Evolutionary conservation across 768 basidiomycete genomes (phyloP).

Genomic region (Tricholoma furcatifolium): DNA sequence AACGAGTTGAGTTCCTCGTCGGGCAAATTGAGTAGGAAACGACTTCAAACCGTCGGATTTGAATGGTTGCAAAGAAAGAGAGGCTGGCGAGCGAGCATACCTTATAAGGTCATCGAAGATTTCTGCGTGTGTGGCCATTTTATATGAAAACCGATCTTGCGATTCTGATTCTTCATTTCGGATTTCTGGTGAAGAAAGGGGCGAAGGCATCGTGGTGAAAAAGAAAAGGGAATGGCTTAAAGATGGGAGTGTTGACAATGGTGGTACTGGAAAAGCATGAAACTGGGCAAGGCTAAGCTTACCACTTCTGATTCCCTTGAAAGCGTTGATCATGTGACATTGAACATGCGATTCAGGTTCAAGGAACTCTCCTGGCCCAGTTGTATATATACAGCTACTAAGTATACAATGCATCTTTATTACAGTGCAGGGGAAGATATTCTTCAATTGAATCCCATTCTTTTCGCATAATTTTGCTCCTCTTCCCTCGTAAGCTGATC

Average conservation of each 20-base stretch:
- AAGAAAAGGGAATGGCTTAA: slow-evolving; percentile 19
- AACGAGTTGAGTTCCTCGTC: slow-evolving; percentile 88
- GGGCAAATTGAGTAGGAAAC: slow-evolving; percentile 96
- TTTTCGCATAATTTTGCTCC: slow-evolving; percentile 80
- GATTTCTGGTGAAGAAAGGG: slow-evolving; percentile 78
- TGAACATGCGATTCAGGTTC: not conserved
- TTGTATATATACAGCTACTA: not conserved
- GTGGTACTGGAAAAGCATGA: slow-evolving; percentile 9
- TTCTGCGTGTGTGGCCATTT: slow-evolving; percentile 77
- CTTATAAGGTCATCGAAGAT: slow-evolving; percentile 91
- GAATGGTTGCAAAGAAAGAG: slow-evolving; percentile 4
- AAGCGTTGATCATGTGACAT: not conserved
- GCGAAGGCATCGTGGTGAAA: slow-evolving; percentile 57
- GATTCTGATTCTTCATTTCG: slow-evolving; percentile 36
- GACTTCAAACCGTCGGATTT: slow-evolving; percentile 43
- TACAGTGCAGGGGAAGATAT: not conserved
- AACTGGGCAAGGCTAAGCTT: not conserved
- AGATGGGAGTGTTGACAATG: slow-evolving; percentile 24
- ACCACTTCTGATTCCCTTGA: no score
- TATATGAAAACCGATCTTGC: slow-evolving; percentile 51
- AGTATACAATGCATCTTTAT: not conserved
- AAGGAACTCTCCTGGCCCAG: not conserved
- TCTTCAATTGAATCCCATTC: slow-evolving; percentile 83
- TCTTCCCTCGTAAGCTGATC: slow-evolving; percentile 84
- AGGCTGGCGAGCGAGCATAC: slow-evolving; percentile 33